Evolutionary conservation across 1,139 yeast genomes (phyloP), one percentile per base, ranked within the genome.

Genomic region (Candida gigantensis): DNA sequence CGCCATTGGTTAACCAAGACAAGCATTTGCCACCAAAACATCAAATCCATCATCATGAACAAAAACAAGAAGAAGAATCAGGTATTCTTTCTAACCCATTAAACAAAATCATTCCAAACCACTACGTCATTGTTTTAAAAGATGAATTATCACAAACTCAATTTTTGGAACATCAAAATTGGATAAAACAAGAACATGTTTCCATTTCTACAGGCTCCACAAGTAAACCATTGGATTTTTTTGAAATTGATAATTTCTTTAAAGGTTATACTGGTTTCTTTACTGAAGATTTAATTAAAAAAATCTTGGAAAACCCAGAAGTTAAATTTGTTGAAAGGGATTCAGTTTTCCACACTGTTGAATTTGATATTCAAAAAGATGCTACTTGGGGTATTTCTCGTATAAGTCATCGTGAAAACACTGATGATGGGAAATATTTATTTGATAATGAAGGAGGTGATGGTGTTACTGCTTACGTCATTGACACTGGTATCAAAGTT

Each of bases 321-420:
- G 88, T 89, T 40, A 79, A 80, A 33, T 80, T 78, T 52, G 80
- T 89, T 45, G 97, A 89, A 72, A 72, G 73, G 49, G 96, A 89
- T 62, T 84, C 95, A 4, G 66, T 75, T 45, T 96, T 89, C 36
- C 67, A 72, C 48, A 78, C 90, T 35, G 64, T 69, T 42, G 84
- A 83, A 51, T 77, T 79, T 48, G 68, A 69, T 39, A 52, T 77
- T 42, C 92, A 88, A 69, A 81, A 80, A 54, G 88, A 88, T 49
- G 92, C 96, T 32, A 96, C 96, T 40, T 89, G 97, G 97, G 97
- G 97, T 53, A 76, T 90, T 51, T 94, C 97, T 32, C 82, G 98
- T 69, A 79, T 90, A 44, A 87, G 96, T 34, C 96, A 90, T 71
- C 84, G 96, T 78, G 60, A 84, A 45, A 74, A 49, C 12, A 73